These are phyloP conservation scores for Xanthoconium purpureum DNA, from an alignment of 768 basidiomycete genomes.

Conservation along the genomic window DNA sequence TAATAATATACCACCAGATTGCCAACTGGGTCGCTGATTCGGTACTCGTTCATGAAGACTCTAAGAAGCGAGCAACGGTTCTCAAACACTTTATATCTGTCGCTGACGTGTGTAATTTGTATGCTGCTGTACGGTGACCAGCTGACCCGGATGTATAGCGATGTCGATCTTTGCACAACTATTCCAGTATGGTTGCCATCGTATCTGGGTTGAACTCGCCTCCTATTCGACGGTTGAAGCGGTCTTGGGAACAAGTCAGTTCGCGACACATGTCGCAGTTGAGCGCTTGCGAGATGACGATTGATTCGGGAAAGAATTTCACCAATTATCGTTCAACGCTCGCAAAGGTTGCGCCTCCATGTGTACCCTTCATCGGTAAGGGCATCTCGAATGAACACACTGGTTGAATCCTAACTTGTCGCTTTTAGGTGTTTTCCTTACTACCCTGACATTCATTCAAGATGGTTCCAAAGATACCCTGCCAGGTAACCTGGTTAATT, in stretches of 20 bases:
- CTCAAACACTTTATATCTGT: conserved; percentile 90
- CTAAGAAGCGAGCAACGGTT: conserved; percentile 71
- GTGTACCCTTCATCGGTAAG: conserved; percentile 94
- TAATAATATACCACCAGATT: conserved; percentile 50
- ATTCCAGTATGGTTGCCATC: conserved; percentile 95
- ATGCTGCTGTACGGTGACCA: background rate
- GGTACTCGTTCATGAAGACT: conserved; percentile 78
- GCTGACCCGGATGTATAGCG: conserved; percentile 49
- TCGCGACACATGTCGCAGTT: conserved; percentile 72
- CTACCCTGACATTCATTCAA: conserved; percentile 95
- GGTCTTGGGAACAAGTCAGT: conserved; percentile 89
- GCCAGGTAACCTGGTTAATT: conserved; percentile 81
- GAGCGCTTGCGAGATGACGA: conserved; percentile 79
- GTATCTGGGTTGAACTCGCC: conserved; percentile 93
- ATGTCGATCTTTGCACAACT: conserved; percentile 87
- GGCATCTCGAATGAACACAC: background rate
- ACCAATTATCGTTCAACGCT: conserved; percentile 85
- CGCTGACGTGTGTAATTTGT: conserved; percentile 71
- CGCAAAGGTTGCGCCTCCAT: conserved; percentile 82
- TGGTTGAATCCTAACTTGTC: background rate
- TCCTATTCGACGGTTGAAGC: conserved; percentile 86
- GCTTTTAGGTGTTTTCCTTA: conserved; percentile 83
- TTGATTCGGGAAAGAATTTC: conserved; percentile 94
- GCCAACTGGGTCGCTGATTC: conserved; percentile 91
- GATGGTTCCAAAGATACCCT: conserved; percentile 91